Evolutionary conservation across 768 basidiomycete species (phyloP).

Genomic region (Nidularia pulvinata): DNA sequence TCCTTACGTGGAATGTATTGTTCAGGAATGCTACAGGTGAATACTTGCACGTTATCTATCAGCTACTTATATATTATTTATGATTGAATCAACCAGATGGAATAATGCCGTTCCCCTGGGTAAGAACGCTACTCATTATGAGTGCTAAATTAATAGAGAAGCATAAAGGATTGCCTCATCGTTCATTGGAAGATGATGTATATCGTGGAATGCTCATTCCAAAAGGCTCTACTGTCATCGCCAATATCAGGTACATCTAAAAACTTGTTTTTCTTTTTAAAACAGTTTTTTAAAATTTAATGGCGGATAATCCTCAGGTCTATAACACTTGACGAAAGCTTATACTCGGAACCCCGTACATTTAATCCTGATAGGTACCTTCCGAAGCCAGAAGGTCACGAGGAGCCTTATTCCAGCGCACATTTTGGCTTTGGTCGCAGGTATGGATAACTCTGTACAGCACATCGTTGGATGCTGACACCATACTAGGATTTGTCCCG

Average conservation of each 20-base stretch:
- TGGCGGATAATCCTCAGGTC: background rate
- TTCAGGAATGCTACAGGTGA: background rate
- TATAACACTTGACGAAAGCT: background rate
- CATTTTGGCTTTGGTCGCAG: conserved; percentile 1
- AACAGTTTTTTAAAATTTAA: background rate
- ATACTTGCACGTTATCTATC: background rate
- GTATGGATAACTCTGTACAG: background rate
- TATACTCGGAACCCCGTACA: background rate
- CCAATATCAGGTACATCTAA: background rate
- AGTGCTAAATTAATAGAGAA: background rate
- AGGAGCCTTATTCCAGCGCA: background rate
- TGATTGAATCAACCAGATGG: background rate
- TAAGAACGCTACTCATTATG: background rate
- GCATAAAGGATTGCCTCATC: background rate
- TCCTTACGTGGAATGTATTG: background rate
- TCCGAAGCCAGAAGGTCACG: background rate
- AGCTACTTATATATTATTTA: background rate
- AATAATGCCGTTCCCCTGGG: background rate
- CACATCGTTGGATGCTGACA: background rate
- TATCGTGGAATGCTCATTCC: background rate
- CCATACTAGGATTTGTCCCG: conserved; percentile 16
- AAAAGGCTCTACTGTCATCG: background rate
- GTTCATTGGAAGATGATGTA: background rate
- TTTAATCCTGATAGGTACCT: conserved; percentile 1
- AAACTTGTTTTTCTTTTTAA: background rate